These are phyloP conservation scores for Adansonia digitata DNA, from an alignment of 345 rosid genomes.

Conservation along the genomic window DNA sequence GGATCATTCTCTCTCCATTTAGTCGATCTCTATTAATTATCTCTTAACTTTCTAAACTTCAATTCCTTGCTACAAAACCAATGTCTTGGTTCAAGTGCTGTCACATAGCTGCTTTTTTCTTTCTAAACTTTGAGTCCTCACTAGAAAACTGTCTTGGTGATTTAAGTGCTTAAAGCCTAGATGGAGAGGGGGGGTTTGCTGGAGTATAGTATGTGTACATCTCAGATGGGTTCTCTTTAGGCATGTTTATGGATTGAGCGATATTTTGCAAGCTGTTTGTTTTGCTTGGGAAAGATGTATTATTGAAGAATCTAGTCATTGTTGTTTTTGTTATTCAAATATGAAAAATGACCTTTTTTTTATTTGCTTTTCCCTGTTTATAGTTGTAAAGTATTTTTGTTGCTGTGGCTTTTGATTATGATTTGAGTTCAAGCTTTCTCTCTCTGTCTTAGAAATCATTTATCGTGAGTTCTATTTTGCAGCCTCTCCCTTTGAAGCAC, in stretches of 20 bases:
- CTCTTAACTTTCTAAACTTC: not conserved
- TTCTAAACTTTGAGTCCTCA: not conserved
- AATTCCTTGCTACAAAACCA: not conserved
- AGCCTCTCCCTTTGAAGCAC: conserved; percentile 85
- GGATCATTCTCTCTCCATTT: not conserved
- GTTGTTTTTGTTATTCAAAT: not conserved
- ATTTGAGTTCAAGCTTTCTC: not conserved
- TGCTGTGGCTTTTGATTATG: not conserved
- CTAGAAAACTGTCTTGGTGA: not conserved
- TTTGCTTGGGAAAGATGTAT: not conserved
- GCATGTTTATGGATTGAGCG: not conserved
- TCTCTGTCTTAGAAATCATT: not conserved
- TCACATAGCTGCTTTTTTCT: not conserved
- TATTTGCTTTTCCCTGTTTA: too few relatives aligned
- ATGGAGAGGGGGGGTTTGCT: not conserved
- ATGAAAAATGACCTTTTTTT: not conserved
- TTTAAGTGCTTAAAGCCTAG: not conserved
- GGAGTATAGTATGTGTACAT: not conserved
- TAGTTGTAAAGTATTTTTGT: not conserved
- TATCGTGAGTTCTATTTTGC: conserved; percentile 25
- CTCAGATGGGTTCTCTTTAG: not conserved
- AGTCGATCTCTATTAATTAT: not conserved
- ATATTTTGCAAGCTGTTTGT: not conserved
- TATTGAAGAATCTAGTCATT: not conserved
- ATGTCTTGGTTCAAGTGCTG: not conserved